Base-by-base conservation (phyloP, 2,329 filamentous ascomycete genomes). In the Trichoderma koningiopsis region DNA sequence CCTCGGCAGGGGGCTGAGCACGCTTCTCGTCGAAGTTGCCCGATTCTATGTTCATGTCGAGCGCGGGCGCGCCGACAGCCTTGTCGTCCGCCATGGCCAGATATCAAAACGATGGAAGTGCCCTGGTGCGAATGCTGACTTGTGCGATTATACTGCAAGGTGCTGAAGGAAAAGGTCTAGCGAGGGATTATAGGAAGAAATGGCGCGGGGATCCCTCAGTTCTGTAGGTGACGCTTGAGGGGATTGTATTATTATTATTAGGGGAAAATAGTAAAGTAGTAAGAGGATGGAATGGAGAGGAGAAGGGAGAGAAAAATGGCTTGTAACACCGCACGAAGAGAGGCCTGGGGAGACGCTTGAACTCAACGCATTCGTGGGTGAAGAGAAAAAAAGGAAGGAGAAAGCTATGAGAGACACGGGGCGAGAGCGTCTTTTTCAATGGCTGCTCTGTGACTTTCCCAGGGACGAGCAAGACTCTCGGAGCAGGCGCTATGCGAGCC, bases 11-110 rank as follows among this genome's bases (percentile, higher is more conserved):
- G 70, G 71, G 74, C 63, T 76, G 74, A 72, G 78, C 81, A 69
- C 80, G 81, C 84, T 90, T 90, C 83, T 91, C 89, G 79, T 89
- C 85, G 79, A 91, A 90, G 78, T 84, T 81, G 73, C 88, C 88
- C 73, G 86, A 86, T 79, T 89, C 88, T 76, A 90, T 89, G 79
- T 86, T 86, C 77, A 88, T 89, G 77, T 88, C 84, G 74, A 90
- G 82, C 81, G 86, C 86, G 75, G 87, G 87, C 73, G 84, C 83
- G 78, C 80, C 82, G 79, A 80, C 78, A 74, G 79, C 77, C 76
- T 84, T 84, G 76, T 83, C 80, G 78, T 89, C 87, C 76, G 86
- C 86, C 87, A 89, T 88, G 73, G 71, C 63, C 40, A 67, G 37
- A 55, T 52, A 52, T 52, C 52, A 52, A 43, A 55, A 29, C 35